Evolutionary conservation across 257 asterid species (phyloP).

Genomic region (Vinca minor): DNA sequence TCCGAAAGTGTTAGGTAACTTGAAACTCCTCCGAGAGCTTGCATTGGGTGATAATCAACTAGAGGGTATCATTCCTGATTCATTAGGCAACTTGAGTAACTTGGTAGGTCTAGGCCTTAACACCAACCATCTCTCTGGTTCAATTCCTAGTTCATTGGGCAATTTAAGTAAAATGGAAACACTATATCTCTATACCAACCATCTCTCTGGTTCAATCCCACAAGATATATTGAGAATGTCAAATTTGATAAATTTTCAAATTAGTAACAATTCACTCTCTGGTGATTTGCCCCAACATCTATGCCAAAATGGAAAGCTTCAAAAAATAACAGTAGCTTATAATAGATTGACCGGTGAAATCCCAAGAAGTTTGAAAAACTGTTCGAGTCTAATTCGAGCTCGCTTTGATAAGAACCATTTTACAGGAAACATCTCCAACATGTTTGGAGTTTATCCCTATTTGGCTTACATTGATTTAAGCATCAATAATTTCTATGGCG

Average conservation of each 20-base stretch:
- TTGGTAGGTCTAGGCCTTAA: too few relatives aligned
- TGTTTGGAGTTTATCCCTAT: too few relatives aligned
- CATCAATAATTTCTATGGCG: too few relatives aligned
- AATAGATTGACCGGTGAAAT: slow-evolving; percentile 22
- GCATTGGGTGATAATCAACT: too few relatives aligned
- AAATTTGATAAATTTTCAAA: not conserved
- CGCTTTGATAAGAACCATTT: too few relatives aligned
- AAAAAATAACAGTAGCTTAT: slow-evolving; percentile 7
- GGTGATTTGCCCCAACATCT: slow-evolving; percentile 25
- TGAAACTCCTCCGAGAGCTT: too few relatives aligned
- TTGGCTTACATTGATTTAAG: too few relatives aligned
- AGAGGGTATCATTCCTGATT: too few relatives aligned
- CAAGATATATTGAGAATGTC: slow-evolving; percentile 3
- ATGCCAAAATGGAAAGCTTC: slow-evolving; percentile 20
- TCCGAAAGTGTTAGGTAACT: too few relatives aligned
- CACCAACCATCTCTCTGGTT: too few relatives aligned
- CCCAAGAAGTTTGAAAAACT: slow-evolving; percentile 28
- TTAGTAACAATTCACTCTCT: slow-evolving; percentile 12
- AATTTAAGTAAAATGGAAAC: not conserved
- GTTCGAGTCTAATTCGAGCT: slow-evolving; percentile 22
- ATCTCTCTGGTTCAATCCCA: slow-evolving; percentile 14
- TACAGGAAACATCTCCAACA: too few relatives aligned
- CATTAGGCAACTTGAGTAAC: too few relatives aligned
- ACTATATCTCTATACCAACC: not conserved
- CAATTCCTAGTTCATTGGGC: slow-evolving; percentile 1